These are phyloP conservation scores for Thuidium tamariscinum DNA, from an alignment of 225 moss, liverwort and hornwort species.

Conservation along the genomic window DNA sequence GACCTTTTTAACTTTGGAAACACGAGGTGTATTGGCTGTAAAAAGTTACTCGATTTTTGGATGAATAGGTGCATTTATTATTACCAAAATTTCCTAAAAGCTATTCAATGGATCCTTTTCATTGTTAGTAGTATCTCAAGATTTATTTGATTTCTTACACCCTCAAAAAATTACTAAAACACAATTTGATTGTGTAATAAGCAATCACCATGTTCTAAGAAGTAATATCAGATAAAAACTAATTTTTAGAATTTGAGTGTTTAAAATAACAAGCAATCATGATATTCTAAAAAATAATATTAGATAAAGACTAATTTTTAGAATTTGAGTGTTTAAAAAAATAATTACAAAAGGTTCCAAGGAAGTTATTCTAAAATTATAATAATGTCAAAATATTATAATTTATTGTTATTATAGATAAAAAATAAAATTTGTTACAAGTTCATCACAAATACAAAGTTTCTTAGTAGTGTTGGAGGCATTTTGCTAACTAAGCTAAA, in stretches of 20 bases:
- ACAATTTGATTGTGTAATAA: not conserved
- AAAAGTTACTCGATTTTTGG: not conserved
- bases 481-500: not conserved
- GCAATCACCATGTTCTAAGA: not conserved
- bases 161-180: not conserved
- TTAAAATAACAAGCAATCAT: not conserved
- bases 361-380: not conserved
- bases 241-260: not conserved
- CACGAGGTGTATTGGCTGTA: accelerated
- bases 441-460: not conserved
- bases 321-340: not conserved
- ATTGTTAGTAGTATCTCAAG: accelerated
- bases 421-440: too few relatives aligned
- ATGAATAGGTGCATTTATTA: not conserved
- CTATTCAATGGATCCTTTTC: accelerated
- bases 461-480: not conserved
- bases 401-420: too few relatives aligned
- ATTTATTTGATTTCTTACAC: accelerated
- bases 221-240: not conserved
- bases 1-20: not conserved
- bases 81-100: accelerated
- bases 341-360: too few relatives aligned
- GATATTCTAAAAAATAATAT: not conserved
- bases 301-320: not conserved
- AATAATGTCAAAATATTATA: too few relatives aligned